Evolutionary conservation across 768 basidiomycete genomes (phyloP).

Genomic region (Mycena amicta): DNA sequence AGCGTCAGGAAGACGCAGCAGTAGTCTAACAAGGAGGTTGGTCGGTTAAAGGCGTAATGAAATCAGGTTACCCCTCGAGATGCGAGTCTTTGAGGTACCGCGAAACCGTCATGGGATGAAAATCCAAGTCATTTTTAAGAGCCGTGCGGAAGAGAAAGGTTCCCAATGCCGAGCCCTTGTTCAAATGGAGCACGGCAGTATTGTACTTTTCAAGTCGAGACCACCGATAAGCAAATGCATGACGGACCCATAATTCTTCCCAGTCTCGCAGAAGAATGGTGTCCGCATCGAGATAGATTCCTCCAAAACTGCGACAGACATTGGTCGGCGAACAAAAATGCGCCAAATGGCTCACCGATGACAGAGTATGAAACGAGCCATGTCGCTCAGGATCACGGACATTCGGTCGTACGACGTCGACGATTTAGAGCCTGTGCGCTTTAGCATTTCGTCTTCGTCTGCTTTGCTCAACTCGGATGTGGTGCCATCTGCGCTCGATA

Average conservation of each 20-base stretch:
- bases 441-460: constrained; percentile 50
- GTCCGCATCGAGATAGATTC: constrained; percentile 96
- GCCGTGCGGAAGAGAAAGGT: constrained; percentile 94
- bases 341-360: constrained; percentile 61
- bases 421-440: constrained; percentile 87
- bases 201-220: constrained; percentile 91
- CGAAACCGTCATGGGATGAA: constrained; percentile 96
- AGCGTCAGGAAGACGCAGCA: constrained; percentile 91
- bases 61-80: constrained; percentile 53
- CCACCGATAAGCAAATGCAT: constrained; percentile 97
- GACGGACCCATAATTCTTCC: constrained; percentile 98
- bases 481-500: constrained; percentile 20
- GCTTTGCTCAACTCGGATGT: constrained; percentile 31
- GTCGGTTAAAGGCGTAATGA: neutral
- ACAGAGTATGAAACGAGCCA: constrained; percentile 96
- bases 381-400: constrained; percentile 92
- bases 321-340: no score
- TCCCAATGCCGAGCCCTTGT: constrained; percentile 89
- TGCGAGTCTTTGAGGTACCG: constrained; percentile 89
- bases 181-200: constrained; percentile 93
- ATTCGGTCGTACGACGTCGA: constrained; percentile 84
- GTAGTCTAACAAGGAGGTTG: constrained; percentile 35
- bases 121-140: constrained; percentile 90
- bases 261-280: constrained; percentile 95
- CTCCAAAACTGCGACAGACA: constrained; percentile 71